Conservation (phyloP, 306 rosid species). For the Adenanthera pavonina region DNA sequence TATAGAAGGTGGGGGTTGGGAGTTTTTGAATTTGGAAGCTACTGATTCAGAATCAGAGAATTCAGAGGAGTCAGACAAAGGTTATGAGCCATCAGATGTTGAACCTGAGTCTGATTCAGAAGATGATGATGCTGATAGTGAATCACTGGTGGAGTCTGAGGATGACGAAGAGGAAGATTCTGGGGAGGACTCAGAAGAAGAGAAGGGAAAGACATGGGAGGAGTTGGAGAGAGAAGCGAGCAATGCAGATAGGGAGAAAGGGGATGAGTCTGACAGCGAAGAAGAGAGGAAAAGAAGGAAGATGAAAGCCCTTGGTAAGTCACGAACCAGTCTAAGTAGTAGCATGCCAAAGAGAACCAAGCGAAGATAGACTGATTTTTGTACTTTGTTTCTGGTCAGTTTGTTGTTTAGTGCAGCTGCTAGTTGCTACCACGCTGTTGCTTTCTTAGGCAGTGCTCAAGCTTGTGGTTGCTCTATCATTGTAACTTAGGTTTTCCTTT, state of each 20-base stretch:
- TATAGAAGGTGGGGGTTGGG: slow-evolving; percentile 99
- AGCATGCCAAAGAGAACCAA: slow-evolving; percentile 71
- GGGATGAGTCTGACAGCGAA: slow-evolving; percentile 88
- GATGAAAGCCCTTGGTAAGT: slow-evolving; percentile 82
- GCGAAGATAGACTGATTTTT: slow-evolving; percentile 53
- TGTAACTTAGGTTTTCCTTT: slow-evolving; percentile 28
- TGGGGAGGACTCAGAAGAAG: slow-evolving; percentile 51
- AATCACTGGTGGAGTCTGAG: slow-evolving; percentile 85
- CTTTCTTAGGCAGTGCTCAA: slow-evolving; percentile 17
- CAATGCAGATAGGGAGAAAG: slow-evolving; percentile 93
- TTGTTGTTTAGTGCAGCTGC: not conserved
- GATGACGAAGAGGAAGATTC: slow-evolving; percentile 52
- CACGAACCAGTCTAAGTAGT: slow-evolving; percentile 56
- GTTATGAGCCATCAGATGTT: slow-evolving; percentile 84
- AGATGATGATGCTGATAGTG: slow-evolving; percentile 84
- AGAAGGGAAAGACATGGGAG: slow-evolving; percentile 83
- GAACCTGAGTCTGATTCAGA: slow-evolving; percentile 92
- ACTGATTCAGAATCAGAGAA: slow-evolving; percentile 87
- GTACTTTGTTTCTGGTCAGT: slow-evolving; percentile 5
- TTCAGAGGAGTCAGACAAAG: slow-evolving; percentile 87
- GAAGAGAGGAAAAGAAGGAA: slow-evolving; percentile 92
- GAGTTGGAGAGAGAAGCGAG: slow-evolving; percentile 98
- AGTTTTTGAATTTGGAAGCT: slow-evolving; percentile 90
- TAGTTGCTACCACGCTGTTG: not conserved
- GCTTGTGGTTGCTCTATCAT: slow-evolving; percentile 17